Conservation (phyloP, 2,329 filamentous ascomycete genomes). For the Penicillium sp. region DNA sequence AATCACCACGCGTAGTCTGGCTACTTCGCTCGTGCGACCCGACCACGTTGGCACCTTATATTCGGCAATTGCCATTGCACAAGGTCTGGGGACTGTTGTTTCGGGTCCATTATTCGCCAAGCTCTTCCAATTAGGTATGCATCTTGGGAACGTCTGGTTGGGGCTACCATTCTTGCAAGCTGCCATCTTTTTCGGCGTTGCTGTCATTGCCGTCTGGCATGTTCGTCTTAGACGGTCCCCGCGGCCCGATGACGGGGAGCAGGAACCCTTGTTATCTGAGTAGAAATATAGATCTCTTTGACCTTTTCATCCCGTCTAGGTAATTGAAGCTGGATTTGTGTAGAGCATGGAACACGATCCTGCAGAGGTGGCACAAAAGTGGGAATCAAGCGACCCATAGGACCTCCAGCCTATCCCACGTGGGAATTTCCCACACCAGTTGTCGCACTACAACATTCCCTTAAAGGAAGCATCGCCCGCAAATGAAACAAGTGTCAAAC, state of each 20-base stretch:
- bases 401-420: background rate
- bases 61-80: slow-evolving; percentile 25
- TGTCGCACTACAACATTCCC: background rate
- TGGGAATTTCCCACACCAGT: background rate
- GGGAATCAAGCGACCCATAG: background rate
- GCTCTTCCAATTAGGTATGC: slow-evolving; percentile 27
- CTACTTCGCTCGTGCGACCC: slow-evolving; percentile 25
- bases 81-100: slow-evolving; percentile 22
- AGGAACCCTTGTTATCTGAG: slow-evolving; percentile 11
- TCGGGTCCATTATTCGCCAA: slow-evolving; percentile 29
- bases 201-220: slow-evolving; percentile 14
- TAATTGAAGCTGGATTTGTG: background rate
- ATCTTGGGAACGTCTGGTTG: slow-evolving; percentile 26
- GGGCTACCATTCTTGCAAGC: slow-evolving; percentile 30
- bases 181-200: slow-evolving; percentile 18
- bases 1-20: slow-evolving; percentile 25
- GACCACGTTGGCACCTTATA: slow-evolving; percentile 31
- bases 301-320: background rate
- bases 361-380: background rate
- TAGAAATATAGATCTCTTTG: background rate
- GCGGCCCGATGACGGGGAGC: slow-evolving; percentile 6
- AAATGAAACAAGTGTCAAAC: background rate
- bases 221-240: slow-evolving; percentile 8
- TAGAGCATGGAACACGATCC: background rate
- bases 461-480: background rate